A percentile compares a stretch with the other conserved stretches of the same genome.
These are phyloP conservation scores for Hirschfeldia incana DNA, from an alignment of 345 rosid species.

Conservation along the genomic window DNA sequence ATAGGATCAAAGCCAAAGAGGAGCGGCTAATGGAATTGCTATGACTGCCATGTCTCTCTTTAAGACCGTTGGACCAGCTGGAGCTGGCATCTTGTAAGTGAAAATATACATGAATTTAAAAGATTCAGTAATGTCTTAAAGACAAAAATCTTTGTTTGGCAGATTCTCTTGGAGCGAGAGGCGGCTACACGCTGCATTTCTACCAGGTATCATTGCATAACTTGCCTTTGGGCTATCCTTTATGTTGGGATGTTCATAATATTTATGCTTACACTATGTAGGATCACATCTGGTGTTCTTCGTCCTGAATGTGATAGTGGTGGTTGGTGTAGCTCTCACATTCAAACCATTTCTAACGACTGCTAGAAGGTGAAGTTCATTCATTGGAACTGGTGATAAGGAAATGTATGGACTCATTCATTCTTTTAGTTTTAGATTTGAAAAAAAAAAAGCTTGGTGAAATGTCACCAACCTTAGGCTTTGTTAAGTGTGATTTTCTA, in stretches of 20 bases:
- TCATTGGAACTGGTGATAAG: no score
- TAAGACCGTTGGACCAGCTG: not conserved
- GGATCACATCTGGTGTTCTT: no score
- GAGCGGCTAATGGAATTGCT: not conserved
- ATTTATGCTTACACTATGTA: not conserved
- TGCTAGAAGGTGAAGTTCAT: no score
- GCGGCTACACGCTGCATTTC: not conserved
- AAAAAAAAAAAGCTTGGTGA: no score
- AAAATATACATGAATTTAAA: not conserved
- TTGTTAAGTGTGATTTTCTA: no score
- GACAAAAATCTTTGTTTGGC: not conserved
- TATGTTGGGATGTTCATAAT: not conserved
- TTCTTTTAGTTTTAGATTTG: no score
- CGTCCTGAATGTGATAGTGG: no score
- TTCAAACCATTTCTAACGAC: no score
- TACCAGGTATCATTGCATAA: not conserved
- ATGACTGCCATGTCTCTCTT: not conserved
- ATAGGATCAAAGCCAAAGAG: not conserved
- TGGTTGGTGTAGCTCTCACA: no score
- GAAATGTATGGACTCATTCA: no score
- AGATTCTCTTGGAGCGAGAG: not conserved
- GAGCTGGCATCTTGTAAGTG: not conserved
- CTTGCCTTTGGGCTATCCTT: not conserved
- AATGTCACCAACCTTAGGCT: no score
- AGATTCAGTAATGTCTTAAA: not conserved